These are phyloP conservation scores for Botryotinia narcissicola DNA, from an alignment of 2,329 filamentous ascomycete genomes.

Conservation along the genomic window DNA sequence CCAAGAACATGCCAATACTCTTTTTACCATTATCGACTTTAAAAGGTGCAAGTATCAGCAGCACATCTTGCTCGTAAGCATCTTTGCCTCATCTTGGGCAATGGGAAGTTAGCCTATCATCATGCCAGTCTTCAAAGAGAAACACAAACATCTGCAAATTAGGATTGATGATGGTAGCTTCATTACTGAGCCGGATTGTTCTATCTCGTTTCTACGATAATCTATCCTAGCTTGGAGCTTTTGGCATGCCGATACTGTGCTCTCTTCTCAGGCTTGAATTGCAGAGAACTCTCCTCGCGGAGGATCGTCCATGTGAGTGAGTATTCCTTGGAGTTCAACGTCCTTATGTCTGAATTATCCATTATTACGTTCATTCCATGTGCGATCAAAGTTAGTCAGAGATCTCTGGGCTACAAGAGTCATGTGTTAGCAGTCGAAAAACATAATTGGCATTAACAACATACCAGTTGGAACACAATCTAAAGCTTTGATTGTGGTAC, in stretches of 20 bases:
- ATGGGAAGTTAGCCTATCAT: neutral
- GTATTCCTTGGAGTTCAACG: rapidly evolving
- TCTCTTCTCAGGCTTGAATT: neutral
- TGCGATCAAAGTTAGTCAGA: neutral
- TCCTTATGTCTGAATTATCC: neutral
- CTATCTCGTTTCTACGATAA: neutral
- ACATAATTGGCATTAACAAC: neutral
- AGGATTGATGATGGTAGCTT: neutral
- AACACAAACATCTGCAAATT: neutral
- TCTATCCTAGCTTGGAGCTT: no score
- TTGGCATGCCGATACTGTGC: neutral
- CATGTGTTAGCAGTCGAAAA: neutral
- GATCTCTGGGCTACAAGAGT: neutral
- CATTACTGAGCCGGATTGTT: no score
- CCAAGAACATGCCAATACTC: neutral
- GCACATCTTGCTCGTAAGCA: neutral
- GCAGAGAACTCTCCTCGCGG: neutral
- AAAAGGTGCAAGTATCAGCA: neutral
- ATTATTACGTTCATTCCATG: neutral
- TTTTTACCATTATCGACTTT: neutral
- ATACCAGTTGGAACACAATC: neutral
- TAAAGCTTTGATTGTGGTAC: neutral
- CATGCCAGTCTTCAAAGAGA: neutral
- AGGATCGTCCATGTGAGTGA: neutral
- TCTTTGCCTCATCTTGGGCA: neutral